phyloP scores from a whole-genome alignment of 163 green algal species.

The Volvox carteri region DNA sequence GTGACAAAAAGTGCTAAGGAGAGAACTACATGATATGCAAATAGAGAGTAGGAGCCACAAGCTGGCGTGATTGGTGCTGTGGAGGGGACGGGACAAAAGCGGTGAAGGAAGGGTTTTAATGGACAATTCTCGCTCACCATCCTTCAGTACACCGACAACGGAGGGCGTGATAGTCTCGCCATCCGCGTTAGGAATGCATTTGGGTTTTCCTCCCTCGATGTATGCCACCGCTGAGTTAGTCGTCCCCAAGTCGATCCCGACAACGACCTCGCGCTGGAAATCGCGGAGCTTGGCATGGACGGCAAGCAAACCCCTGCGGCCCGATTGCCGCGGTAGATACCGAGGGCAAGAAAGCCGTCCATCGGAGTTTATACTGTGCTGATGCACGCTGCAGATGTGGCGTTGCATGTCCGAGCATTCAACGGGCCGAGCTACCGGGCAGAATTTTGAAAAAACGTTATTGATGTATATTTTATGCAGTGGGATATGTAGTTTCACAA shows the following conservation, averaged over 20 bases:
- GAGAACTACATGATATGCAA: too few species aligned
- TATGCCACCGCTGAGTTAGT: slow-evolving; percentile 93
- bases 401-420: slow-evolving; percentile 19
- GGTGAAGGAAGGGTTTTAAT: background rate
- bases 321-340: background rate
- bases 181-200: slow-evolving; percentile 76
- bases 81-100: slow-evolving; percentile 38
- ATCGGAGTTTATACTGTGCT: background rate
- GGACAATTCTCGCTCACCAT: slow-evolving; percentile 34
- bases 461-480: too few species aligned
- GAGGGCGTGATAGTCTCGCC: slow-evolving; percentile 77
- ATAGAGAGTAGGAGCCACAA: too few species aligned
- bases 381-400: background rate
- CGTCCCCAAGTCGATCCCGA: slow-evolving; percentile 96
- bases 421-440: too few species aligned
- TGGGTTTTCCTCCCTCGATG: slow-evolving; percentile 72
- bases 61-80: too few species aligned
- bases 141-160: slow-evolving; percentile 68
- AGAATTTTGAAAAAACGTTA: too few species aligned
- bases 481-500: too few species aligned
- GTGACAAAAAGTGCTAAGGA: too few species aligned
- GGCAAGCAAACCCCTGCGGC: background rate
- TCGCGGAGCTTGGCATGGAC: slow-evolving; percentile 13
- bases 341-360: background rate
- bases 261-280: slow-evolving; percentile 65